Conservation (phyloP, 495 filamentous ascomycete species). For the Hypoxylon crocopeplum region DNA sequence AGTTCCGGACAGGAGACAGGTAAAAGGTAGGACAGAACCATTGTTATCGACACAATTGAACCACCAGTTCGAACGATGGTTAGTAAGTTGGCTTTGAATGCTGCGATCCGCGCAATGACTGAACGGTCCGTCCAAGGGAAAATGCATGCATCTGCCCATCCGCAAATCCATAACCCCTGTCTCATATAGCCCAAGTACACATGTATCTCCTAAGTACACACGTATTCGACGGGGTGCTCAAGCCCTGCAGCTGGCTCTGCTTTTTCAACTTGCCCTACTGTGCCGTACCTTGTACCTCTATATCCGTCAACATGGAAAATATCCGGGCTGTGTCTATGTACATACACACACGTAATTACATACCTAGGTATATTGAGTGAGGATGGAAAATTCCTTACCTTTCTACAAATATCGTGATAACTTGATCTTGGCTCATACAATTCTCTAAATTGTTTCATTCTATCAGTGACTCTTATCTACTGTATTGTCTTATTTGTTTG, state of each 20-base stretch:
- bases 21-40: neutral
- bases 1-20: no score
- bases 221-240: neutral
- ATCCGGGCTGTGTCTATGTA: slow-evolving; percentile 10
- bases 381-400: no score
- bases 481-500: slow-evolving; percentile 8
- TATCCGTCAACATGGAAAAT: neutral
- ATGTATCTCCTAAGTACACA: slow-evolving; percentile 20
- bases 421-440: no score
- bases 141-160: slow-evolving; percentile 48
- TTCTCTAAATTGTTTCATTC: no score
- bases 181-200: slow-evolving; percentile 35
- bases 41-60: slow-evolving; percentile 7
- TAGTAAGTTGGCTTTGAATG: slow-evolving; percentile 9
- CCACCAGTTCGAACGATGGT: neutral
- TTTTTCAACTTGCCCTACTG: slow-evolving; percentile 5
- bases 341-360: no score
- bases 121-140: slow-evolving; percentile 30
- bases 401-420: no score
- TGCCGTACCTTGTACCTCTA: slow-evolving; percentile 1
- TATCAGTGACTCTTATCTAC: slow-evolving; percentile 11
- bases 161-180: slow-evolving; percentile 52
- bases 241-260: slow-evolving; percentile 4
- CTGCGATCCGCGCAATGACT: slow-evolving; percentile 8
- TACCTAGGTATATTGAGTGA: no score